Base-by-base conservation (phyloP, 139 green algal species). In the Chlamydomonas eustigma region DNA sequence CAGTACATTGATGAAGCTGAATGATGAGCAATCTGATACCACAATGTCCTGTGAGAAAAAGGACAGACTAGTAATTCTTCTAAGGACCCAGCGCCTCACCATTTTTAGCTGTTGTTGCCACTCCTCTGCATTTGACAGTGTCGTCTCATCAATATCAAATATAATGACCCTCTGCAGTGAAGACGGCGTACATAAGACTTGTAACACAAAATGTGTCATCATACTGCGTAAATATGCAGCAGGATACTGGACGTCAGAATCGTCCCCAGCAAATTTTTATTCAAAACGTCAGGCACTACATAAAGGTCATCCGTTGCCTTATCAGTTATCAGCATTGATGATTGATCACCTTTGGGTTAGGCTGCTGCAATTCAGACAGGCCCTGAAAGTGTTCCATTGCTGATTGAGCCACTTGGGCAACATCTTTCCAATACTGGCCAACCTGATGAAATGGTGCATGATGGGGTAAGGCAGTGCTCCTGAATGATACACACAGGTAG, bases 111-210 rank as follows among this genome's bases (percentile, higher is more conserved):
- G 12, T 31, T 22, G n/a, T 31, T 68, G 52, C 52, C 52, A 79
- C 52, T 80, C 65, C 6, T 37, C 50, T 32, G 78, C 75, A 74
- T 89, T 89, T 64, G 71, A 83, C 24, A 89, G 80, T 12, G 77
- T 37, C 2, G 84, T 89, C 64, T 89, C 84, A 51, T 89, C 84
- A 36, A 89, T 86, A 64, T 89, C 84, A 70, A 89, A 89, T 18
- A 89, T 51, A 5, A 84, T 51, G 31, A 85, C 31, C n/a, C 18
- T 39, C 39, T 39, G 22, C 4, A 33, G n/a, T n/a, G n/a, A 72
- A 22, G 22, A 72, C 35, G 30, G 39, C 25, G 4, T 37, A 58
- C 44, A 58, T 12, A 58, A 18, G 44, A 58, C 12, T 28, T 58
- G 12, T 28, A 18, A 18, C 12, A 58, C 44, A 58, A 58, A 12